Conservation (phyloP, 768 basidiomycete species). For the Nidularia pulvinata region DNA sequence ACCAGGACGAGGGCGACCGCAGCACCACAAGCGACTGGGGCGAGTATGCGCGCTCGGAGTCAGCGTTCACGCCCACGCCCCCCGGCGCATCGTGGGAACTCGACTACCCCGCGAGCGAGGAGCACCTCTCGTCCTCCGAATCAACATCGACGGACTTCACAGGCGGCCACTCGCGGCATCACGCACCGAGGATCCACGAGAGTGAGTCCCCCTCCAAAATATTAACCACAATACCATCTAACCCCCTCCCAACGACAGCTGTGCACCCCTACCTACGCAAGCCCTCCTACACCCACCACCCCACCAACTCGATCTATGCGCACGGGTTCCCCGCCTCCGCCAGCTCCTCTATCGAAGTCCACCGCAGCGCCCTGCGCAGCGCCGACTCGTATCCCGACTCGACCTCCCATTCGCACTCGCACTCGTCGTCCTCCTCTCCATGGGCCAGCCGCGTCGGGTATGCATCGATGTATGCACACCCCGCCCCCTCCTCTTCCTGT, state of each 20-base stretch:
- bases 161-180: too few species aligned
- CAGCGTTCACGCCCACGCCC: constrained; percentile 1
- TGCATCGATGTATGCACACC: too few species aligned
- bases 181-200: too few species aligned
- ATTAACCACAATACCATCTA: too few species aligned
- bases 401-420: neutral
- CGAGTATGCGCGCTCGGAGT: constrained; percentile 3
- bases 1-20: constrained; percentile 7
- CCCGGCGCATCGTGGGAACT: constrained; percentile 10
- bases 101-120: constrained; percentile 9
- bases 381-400: neutral
- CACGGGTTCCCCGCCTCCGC: neutral
- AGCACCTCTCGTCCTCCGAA: constrained; percentile 5
- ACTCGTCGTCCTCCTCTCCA: too few species aligned
- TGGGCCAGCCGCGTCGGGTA: too few species aligned
- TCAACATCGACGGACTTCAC: neutral
- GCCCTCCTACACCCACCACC: neutral
- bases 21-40: constrained; percentile 11
- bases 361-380: neutral
- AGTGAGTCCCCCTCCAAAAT: neutral
- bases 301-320: neutral
- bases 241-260: constrained; percentile 6
- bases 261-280: constrained; percentile 20
- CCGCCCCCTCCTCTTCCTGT: too few species aligned
- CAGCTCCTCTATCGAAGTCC: neutral